Base-by-base conservation (phyloP, 495 filamentous ascomycete genomes). In the Penicillium parvum region DNA sequence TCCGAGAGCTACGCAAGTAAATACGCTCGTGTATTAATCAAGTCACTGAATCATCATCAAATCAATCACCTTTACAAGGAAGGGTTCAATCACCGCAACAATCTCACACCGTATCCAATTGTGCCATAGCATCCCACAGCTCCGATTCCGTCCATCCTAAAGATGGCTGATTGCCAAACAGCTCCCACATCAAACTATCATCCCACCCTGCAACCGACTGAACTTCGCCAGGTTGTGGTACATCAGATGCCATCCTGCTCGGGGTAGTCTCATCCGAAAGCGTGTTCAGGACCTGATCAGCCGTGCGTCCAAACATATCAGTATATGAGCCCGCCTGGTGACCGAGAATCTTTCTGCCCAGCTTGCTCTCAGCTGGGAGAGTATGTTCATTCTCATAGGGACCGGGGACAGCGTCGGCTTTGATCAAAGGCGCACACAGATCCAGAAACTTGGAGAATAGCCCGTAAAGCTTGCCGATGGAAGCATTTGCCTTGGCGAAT, bases 111-210 rank as follows among this genome's bases (percentile, higher is more conserved):
- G 22, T n/a, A 34, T 45, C 36, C 21, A 57, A 39, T 15, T 50
- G 57, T 4, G 47, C 36, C 40, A 60, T 54, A 0, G 29, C 49
- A 41, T 49, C 46, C 55, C 52, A 59, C 8, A 55, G 15, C 27
- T 55, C 58, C 9, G 55, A 61, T 30, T 59, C 58, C 14, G 55
- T 46, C 60, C 60, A 63, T 7, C 54, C 60, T n/a, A 63, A 32
- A 0, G 60, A 58, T 1, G 60, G 60, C 39, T 63, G 60, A 10
- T 57, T 60, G 37, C 58, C 50, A 19, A 60, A 63, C 18, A 63
- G 23, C 40, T 63, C 57, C 60, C 60, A 63, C 51, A 63, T 57
- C 26, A 63, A 44, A 47, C 40, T 53, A 30, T 63, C 59, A 53
- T 60, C 37, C 60, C 60, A 63, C 8, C 50, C 53, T 16, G 48